A percentile compares a stretch with the other conserved stretches of the same genome.
phyloP scores from a whole-genome alignment of 202 grass and related monocot species.

The Hordeum pubiflorum region DNA sequence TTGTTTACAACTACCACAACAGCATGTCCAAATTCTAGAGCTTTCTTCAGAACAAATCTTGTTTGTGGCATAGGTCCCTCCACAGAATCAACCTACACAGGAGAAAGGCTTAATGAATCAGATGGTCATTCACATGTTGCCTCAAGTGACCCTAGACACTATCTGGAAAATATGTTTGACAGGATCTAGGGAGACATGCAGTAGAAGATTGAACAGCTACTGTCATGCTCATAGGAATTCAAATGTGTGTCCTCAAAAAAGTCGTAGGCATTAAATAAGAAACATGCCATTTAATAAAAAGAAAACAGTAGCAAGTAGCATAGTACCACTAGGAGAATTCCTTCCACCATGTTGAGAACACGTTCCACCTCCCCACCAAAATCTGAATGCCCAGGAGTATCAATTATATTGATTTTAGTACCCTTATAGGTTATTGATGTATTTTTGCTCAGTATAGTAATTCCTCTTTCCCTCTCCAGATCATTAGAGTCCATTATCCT shows the following conservation, averaged over 20 bases:
- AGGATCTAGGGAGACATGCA: conserved; percentile 3
- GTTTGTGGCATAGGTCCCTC: conserved; percentile 99
- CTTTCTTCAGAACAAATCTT: conserved; percentile 99
- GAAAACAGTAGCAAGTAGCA: conserved; percentile 48
- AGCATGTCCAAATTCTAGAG: conserved; percentile 94
- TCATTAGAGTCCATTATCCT: conserved; percentile 99
- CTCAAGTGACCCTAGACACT: neutral
- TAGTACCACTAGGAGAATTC: conserved; percentile 94
- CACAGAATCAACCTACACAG: conserved; percentile 85
- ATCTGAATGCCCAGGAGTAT: conserved; percentile 96
- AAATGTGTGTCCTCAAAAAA: conserved; percentile 6
- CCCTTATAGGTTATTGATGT: conserved; percentile 97
- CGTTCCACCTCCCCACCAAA: conserved; percentile 97
- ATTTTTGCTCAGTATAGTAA: conserved; percentile 99
- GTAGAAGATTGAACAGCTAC: neutral
- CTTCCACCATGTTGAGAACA: conserved; percentile 98
- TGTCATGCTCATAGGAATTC: neutral
- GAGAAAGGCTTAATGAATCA: conserved; percentile 25
- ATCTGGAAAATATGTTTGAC: conserved; percentile 13
- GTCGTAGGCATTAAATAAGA: conserved; percentile 7
- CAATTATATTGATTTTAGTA: conserved; percentile 97
- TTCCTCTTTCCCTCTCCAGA: conserved; percentile 92
- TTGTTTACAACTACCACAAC: conserved; percentile 99
- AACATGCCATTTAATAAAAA: neutral
- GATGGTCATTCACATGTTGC: neutral